A percentile compares a stretch with the other conserved stretches of the same genome.
phyloP scores from a whole-genome alignment of 441 rosid species.

The Euphorbia celastroides region DNA sequence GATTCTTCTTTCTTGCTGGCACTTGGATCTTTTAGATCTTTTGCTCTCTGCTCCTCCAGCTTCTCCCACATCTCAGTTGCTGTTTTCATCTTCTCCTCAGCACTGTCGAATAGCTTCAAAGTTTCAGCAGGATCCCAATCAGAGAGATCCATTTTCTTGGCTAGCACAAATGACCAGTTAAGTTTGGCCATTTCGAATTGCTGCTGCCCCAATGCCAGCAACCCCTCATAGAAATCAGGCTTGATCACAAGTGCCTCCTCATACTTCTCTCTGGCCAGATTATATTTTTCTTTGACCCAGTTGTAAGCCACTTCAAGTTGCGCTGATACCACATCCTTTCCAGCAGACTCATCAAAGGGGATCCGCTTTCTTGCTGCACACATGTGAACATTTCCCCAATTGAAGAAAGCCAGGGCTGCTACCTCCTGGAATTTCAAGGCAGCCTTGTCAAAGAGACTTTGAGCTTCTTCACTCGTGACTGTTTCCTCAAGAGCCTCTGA shows the following conservation, averaged over 20 bases:
- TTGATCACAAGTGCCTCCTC: conserved; percentile 73
- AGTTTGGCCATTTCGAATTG: conserved; percentile 99
- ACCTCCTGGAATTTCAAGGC: conserved; percentile 92
- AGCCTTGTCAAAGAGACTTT: conserved; percentile 77
- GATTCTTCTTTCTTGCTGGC: conserved; percentile 71
- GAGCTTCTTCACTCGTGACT: conserved; percentile 85
- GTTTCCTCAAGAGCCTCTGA: conserved; percentile 96
- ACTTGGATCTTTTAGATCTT: conserved; percentile 64
- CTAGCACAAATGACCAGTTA: conserved; percentile 78
- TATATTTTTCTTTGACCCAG: conserved; percentile 81
- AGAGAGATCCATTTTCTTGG: conserved; percentile 68
- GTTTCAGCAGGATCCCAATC: conserved; percentile 76
- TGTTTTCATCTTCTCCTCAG: conserved; percentile 86
- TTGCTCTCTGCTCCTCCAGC: conserved; percentile 69
- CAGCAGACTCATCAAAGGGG: conserved; percentile 82
- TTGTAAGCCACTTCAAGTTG: conserved; percentile 85
- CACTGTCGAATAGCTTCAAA: conserved; percentile 63
- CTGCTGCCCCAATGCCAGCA: conserved; percentile 88
- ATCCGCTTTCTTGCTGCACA: conserved; percentile 95
- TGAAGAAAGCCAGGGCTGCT: conserved; percentile 88
- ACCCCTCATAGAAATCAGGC: conserved; percentile 88
- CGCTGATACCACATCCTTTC: conserved; percentile 44
- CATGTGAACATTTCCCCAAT: conserved; percentile 98
- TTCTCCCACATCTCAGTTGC: conserved; percentile 98
- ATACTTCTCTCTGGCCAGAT: conserved; percentile 67